Conservation (phyloP, 2,329 filamentous ascomycete genomes). For the Talaromyces sp. region DNA sequence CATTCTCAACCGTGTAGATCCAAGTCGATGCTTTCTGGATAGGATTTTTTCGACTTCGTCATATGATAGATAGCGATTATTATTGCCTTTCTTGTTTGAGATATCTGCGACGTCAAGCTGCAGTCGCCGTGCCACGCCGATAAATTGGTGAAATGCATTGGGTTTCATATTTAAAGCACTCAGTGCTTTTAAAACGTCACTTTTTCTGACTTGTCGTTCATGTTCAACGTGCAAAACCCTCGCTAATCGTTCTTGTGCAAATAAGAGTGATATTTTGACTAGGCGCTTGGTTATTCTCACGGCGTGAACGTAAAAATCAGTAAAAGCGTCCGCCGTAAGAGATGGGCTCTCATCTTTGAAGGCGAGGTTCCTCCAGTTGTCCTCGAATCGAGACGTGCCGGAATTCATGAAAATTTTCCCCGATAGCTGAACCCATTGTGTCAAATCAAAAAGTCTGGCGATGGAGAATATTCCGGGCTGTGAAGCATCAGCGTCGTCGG, state of each 20-base stretch:
- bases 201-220: slow-evolving; percentile 47
- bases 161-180: slow-evolving; percentile 48
- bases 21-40: slow-evolving; percentile 12
- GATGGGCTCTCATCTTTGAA: slow-evolving; percentile 55
- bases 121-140: slow-evolving; percentile 47
- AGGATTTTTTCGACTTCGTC: slow-evolving; percentile 40
- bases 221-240: slow-evolving; percentile 13
- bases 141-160: slow-evolving; percentile 48
- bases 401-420: slow-evolving; percentile 70
- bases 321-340: slow-evolving; percentile 68
- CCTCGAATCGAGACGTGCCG: slow-evolving; percentile 48
- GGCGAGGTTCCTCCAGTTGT: slow-evolving; percentile 62
- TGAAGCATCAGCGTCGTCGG: slow-evolving; percentile 7
- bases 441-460: slow-evolving; percentile 53
- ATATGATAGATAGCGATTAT: slow-evolving; percentile 26
- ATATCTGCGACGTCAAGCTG: slow-evolving; percentile 46
- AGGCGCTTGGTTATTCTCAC: slow-evolving; percentile 65
- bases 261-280: slow-evolving; percentile 63
- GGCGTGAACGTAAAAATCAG: slow-evolving; percentile 66
- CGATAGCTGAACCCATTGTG: slow-evolving; percentile 60
- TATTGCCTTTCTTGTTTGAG: slow-evolving; percentile 25
- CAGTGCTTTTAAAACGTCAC: slow-evolving; percentile 19
- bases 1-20: not conserved
- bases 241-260: slow-evolving; percentile 38
- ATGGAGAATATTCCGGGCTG: slow-evolving; percentile 40